A percentile compares a stretch with the other conserved stretches of the same genome.
phyloP scores from a whole-genome alignment of 1,284 basidiomycete genomes.

The Boletus semigastroideus region DNA sequence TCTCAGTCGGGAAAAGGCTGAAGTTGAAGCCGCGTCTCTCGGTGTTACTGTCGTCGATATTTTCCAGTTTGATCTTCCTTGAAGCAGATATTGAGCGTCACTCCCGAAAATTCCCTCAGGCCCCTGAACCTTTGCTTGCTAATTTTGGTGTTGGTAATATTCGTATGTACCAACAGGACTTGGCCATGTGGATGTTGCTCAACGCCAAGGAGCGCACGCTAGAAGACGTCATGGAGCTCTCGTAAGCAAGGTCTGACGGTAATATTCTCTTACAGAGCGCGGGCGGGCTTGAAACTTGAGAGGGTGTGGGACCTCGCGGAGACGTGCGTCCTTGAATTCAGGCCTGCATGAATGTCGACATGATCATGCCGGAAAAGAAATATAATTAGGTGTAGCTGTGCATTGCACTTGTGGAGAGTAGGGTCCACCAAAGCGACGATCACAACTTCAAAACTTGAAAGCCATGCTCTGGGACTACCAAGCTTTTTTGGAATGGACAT shows the following conservation, averaged over 20 bases:
- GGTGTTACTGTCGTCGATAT: slow-evolving; percentile 18
- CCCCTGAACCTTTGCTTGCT: slow-evolving; percentile 36
- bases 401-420: too few relatives aligned
- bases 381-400: too few relatives aligned
- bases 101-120: slow-evolving; percentile 16
- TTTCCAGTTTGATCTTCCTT: too few relatives aligned
- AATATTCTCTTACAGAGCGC: slow-evolving; percentile 2
- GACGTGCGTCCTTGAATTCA: slow-evolving; percentile 30
- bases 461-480: too few relatives aligned
- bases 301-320: slow-evolving; percentile 36
- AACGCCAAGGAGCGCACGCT: slow-evolving; percentile 37
- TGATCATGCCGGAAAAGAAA: too few relatives aligned
- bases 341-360: slow-evolving; percentile 14
- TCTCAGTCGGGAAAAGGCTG: slow-evolving; percentile 18
- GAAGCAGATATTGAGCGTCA: not conserved
- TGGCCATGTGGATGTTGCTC: slow-evolving; percentile 31
- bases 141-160: slow-evolving; percentile 37
- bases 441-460: too few relatives aligned
- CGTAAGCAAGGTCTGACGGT: slow-evolving; percentile 27
- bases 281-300: slow-evolving; percentile 27
- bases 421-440: too few relatives aligned
- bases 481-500: too few relatives aligned
- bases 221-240: slow-evolving; percentile 27
- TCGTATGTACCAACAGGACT: slow-evolving; percentile 30
- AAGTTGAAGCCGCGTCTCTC: slow-evolving; percentile 10